These are phyloP conservation scores for Amylocarpus encephaloides DNA, from an alignment of 2,329 filamentous ascomycete species.

Conservation along the genomic window DNA sequence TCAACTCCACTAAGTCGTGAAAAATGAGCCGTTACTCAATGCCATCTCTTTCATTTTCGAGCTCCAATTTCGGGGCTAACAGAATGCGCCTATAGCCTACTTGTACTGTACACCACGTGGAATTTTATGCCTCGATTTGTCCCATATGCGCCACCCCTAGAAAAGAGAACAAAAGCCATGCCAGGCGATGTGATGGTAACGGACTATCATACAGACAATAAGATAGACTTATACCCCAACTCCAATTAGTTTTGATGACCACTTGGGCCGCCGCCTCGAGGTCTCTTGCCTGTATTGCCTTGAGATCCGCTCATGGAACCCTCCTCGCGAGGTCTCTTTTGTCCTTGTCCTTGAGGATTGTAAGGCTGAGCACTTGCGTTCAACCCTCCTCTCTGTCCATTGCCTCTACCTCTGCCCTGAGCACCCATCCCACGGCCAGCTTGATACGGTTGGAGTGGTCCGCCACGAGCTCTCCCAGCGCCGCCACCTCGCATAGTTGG, in stretches of 20 bases:
- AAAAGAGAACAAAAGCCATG: conserved; percentile 22
- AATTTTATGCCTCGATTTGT: neutral
- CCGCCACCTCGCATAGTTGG: conserved; percentile 27
- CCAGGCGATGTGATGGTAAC: conserved; percentile 21
- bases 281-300: conserved; percentile 39
- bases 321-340: conserved; percentile 29
- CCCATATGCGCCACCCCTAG: conserved; percentile 10
- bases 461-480: conserved; percentile 20
- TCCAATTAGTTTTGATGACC: conserved; percentile 21
- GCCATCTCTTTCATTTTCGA: neutral
- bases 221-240: neutral
- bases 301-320: conserved; percentile 29
- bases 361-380: conserved; percentile 29
- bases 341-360: conserved; percentile 25
- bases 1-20: neutral
- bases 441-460: conserved; percentile 16
- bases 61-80: neutral
- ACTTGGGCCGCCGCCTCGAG: conserved; percentile 34
- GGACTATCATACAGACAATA: conserved; percentile 26
- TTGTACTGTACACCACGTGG: neutral
- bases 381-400: conserved; percentile 25
- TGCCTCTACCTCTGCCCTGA: conserved; percentile 27
- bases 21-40: neutral
- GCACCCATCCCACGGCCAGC: conserved; percentile 15
- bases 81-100: neutral